Evolutionary conservation across 805 yeast genomes (phyloP), one percentile per base, ranked within the genome.

Genomic region (Cyberlindnera mrakii): DNA sequence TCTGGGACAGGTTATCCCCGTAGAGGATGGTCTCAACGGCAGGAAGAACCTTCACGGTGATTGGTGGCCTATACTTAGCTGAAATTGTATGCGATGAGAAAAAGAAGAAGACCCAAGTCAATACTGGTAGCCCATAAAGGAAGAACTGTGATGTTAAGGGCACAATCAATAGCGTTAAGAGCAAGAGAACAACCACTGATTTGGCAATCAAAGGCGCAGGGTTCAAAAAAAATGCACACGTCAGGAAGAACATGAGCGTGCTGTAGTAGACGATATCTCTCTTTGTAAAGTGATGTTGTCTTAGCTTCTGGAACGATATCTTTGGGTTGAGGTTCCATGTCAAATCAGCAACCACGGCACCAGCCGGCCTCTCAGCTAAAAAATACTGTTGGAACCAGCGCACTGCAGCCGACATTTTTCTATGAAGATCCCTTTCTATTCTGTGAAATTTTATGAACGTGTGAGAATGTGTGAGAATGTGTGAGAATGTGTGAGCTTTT

Each of bases 21-120:
- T 88, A 90, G 46, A 91, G 67, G 43, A 90, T 84, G 33, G 96
- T 87, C 63, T 90, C 98, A 67, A 89, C 71, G 3, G 95, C 93
- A 0, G 98, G 97, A 39, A 90, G 72, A 18, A 86, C 82, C 52
- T 90, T 82, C 43, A 90, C 97, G 38, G 81, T 77, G 51, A 90
- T 91, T n/a, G 89, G 83, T 5, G 96, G 96, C 59, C 91, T 80
- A 74, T 82, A 78, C 4, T 67, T 62, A 4, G 79, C 72, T 9
- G 95, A 86, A 53, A 90, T 82, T 53, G 78, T 81, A 14, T 85
- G 74, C 35, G 89, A 80, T 20, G 83, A 75, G 65, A 85, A 88
- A 65, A 82, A 90, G 41, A 91, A 71, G 19, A 88, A 78, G 51
- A 87, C 74, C 96, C 96, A 90, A 3, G 95, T 72, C 43, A 82